These are phyloP conservation scores for Sporobolomyces phaffii DNA, from an alignment of 768 basidiomycete genomes.

Conservation along the genomic window DNA sequence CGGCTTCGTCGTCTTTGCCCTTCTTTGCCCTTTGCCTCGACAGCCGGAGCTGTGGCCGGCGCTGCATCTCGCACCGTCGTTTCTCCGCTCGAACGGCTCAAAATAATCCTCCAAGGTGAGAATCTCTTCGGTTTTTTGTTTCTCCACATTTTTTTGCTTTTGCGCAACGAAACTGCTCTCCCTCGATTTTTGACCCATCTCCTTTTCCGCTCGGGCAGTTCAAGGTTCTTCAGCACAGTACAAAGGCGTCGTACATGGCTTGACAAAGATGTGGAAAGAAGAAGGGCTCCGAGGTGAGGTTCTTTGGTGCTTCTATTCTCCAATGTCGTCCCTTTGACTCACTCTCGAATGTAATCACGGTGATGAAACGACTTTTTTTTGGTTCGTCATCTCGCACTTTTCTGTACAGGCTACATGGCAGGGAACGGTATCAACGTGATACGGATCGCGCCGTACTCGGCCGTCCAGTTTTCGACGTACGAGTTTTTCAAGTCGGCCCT, in stretches of 20 bases:
- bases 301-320: background rate
- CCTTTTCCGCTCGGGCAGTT: conserved; percentile 47
- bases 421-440: conserved; percentile 78
- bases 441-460: conserved; percentile 80
- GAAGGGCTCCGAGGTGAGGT: conserved; percentile 64
- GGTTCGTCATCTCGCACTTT: too few species aligned
- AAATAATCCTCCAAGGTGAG: conserved; percentile 69
- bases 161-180: background rate
- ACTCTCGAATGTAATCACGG: too few species aligned
- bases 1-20: background rate
- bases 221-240: conserved; percentile 62
- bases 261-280: conserved; percentile 84
- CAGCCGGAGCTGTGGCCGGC: conserved; percentile 47
- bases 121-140: background rate
- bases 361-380: too few species aligned
- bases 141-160: background rate
- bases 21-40: background rate
- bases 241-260: conserved; percentile 73
- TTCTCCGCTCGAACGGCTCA: conserved; percentile 81
- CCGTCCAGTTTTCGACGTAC: conserved; percentile 47
- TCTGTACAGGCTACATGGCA: conserved; percentile 67
- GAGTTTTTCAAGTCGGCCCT: conserved; percentile 56
- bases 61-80: conserved; percentile 81
- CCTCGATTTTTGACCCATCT: background rate
- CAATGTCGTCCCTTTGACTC: too few species aligned